These are phyloP conservation scores for Penicillium coffeae DNA, from an alignment of 495 filamentous ascomycete genomes.

Conservation along the genomic window DNA sequence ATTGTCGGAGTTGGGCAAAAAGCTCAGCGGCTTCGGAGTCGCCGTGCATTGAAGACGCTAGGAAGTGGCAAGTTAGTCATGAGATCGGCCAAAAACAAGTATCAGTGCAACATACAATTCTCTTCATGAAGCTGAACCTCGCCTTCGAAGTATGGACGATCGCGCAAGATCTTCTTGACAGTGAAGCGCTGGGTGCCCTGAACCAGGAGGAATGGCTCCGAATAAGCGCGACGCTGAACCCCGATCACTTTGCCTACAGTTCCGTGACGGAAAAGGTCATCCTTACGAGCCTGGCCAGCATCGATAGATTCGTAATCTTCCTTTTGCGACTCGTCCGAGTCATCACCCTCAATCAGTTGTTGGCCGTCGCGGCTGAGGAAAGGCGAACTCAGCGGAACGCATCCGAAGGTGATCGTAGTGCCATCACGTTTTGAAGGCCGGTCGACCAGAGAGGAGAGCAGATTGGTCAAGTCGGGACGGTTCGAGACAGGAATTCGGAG, in stretches of 20 bases:
- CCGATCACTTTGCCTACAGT: conserved; percentile 78
- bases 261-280: conserved; percentile 72
- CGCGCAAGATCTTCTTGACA: conserved; percentile 68
- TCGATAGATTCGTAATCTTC: conserved; percentile 45
- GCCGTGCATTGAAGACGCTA: conserved; percentile 40
- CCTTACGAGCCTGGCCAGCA: conserved; percentile 58
- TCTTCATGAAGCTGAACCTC: conserved; percentile 63
- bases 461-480: conserved; percentile 76
- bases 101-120: conserved; percentile 39
- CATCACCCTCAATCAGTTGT: conserved; percentile 56
- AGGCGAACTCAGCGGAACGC: conserved; percentile 73
- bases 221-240: conserved; percentile 73
- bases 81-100: background rate
- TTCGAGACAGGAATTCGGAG: conserved; percentile 71
- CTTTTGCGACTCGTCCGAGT: conserved; percentile 33
- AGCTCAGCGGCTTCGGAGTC: conserved; percentile 59
- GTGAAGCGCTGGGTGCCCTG: conserved; percentile 78
- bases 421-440: conserved; percentile 60
- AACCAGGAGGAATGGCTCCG: conserved; percentile 76
- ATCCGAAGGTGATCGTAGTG: conserved; percentile 68
- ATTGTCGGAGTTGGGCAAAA: conserved; percentile 75
- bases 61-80: conserved; percentile 9
- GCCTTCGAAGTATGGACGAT: conserved; percentile 82
- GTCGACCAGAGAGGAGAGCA: conserved; percentile 73
- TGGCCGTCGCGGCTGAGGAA: conserved; percentile 66